phyloP scores from a whole-genome alignment of 441 rosid species.

The Aleurites moluccanus region DNA sequence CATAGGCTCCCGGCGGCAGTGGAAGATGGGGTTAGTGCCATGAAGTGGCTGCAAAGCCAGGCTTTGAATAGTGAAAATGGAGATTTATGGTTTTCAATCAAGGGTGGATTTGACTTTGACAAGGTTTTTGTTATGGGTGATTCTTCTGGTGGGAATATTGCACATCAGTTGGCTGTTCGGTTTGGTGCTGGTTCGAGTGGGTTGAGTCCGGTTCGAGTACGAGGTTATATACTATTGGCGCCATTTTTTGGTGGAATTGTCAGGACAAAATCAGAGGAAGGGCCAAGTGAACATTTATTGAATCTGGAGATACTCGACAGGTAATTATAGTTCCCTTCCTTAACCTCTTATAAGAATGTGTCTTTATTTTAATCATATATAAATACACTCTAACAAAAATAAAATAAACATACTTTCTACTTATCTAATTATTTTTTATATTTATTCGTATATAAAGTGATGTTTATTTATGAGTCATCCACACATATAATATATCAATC shows the following conservation, averaged over 20 bases:
- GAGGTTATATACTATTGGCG: slow-evolving; percentile 70
- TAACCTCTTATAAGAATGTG: too few species aligned
- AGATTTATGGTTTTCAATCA: slow-evolving; percentile 44
- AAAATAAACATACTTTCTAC: too few species aligned
- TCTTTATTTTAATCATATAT: too few species aligned
- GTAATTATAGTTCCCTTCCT: slow-evolving; percentile 40
- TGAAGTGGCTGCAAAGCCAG: slow-evolving; percentile 56
- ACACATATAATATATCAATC: too few species aligned
- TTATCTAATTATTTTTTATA: too few species aligned
- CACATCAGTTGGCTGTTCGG: slow-evolving; percentile 70
- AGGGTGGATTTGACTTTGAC: slow-evolving; percentile 49
- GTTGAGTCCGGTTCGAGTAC: slow-evolving; percentile 56
- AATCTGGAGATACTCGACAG: slow-evolving; percentile 71
- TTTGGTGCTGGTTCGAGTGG: slow-evolving; percentile 38
- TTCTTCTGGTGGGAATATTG: slow-evolving; percentile 89
- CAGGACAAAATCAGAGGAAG: slow-evolving; percentile 73
- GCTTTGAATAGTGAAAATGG: slow-evolving; percentile 33
- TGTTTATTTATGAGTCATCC: too few species aligned
- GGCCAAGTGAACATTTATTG: slow-evolving; percentile 58
- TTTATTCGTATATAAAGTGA: too few species aligned
- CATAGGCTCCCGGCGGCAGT: slow-evolving; percentile 75
- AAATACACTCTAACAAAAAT: too few species aligned
- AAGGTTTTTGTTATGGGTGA: slow-evolving; percentile 70
- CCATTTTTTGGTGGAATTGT: slow-evolving; percentile 89
- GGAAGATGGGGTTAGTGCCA: slow-evolving; percentile 48